These are phyloP conservation scores for Saccharomycopsis babjevae DNA, from an alignment of 805 yeast species.

Conservation along the genomic window DNA sequence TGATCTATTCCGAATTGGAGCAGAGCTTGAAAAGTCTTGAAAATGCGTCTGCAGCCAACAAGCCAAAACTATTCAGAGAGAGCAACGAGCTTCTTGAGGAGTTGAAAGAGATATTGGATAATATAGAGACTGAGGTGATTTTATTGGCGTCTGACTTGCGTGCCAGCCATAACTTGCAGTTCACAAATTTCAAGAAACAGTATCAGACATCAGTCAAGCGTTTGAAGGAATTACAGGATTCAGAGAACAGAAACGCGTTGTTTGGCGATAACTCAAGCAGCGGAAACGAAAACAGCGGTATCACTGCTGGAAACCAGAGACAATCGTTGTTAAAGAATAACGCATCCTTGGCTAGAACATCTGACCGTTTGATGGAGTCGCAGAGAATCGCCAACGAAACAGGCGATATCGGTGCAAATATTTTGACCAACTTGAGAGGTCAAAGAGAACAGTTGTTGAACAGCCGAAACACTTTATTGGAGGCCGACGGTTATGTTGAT, in stretches of 20 bases:
- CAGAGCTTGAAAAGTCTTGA: constrained; percentile 38
- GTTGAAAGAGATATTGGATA: constrained; percentile 76
- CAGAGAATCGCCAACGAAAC: constrained; percentile 89
- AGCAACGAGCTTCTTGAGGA: constrained; percentile 69
- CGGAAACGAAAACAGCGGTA: constrained; percentile 20
- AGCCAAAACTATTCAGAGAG: constrained; percentile 32
- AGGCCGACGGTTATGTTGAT: constrained; percentile 91
- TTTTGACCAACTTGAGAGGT: constrained; percentile 76
- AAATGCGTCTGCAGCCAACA: constrained; percentile 1
- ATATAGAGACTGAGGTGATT: constrained; percentile 74
- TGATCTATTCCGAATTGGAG: constrained; percentile 59
- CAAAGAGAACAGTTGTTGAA: constrained; percentile 89
- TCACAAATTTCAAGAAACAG: constrained; percentile 59
- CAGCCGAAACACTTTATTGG: constrained; percentile 74
- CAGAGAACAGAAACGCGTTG: constrained; percentile 59
- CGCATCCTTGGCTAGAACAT: constrained; percentile 69
- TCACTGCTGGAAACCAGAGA: constrained; percentile 41
- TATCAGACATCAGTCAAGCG: constrained; percentile 47
- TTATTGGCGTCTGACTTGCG: constrained; percentile 68
- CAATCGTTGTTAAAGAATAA: constrained; percentile 70
- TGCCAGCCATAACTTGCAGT: constrained; percentile 60
- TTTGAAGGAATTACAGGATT: constrained; percentile 50
- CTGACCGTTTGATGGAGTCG: constrained; percentile 76
- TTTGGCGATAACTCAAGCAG: constrained; percentile 56
- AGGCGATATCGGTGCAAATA: constrained; percentile 83